Conservation (phyloP, 352 stramenopile genomes). For the Phytophthora meadii region DNA sequence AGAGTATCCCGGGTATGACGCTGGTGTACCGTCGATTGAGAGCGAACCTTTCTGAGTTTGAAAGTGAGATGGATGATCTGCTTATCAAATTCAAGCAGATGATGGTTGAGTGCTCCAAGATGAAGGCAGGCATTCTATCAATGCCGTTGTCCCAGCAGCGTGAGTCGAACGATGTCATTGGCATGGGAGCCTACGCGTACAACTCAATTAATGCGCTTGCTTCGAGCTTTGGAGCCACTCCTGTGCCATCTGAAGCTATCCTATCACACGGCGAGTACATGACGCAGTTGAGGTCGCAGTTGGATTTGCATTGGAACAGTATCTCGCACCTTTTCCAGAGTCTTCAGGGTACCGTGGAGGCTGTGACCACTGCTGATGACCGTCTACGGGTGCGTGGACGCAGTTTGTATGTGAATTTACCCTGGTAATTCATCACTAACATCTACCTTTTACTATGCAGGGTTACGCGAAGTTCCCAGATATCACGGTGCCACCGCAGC, state of each 20-base stretch:
- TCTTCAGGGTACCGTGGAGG: conserved; percentile 74
- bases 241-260: conserved; percentile 72
- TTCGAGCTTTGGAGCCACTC: conserved; percentile 66
- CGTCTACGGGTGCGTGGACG: conserved; percentile 65
- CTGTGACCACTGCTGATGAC: conserved; percentile 65
- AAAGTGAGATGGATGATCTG: conserved; percentile 72
- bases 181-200: conserved; percentile 74
- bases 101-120: conserved; percentile 79
- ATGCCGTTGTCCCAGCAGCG: conserved; percentile 79
- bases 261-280: conserved; percentile 88
- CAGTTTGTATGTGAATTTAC: not conserved
- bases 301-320: conserved; percentile 90
- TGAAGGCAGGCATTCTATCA: conserved; percentile 81
- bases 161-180: conserved; percentile 73
- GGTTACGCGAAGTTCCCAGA: conserved; percentile 74
- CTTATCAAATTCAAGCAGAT: conserved; percentile 78
- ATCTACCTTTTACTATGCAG: conserved; percentile 34
- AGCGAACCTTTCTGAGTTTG: conserved; percentile 63
- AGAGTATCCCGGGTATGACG: conserved; percentile 80
- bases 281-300: conserved; percentile 83
- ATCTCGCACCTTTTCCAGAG: conserved; percentile 85
- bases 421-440: conserved; percentile 2
- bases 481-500: conserved; percentile 74
- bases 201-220: conserved; percentile 86
- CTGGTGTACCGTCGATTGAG: conserved; percentile 77